Evolutionary conservation across 2,329 filamentous ascomycete genomes (phyloP), one percentile per base, ranked within the genome.

Genomic region (Trichophyton mentagrophytes): DNA sequence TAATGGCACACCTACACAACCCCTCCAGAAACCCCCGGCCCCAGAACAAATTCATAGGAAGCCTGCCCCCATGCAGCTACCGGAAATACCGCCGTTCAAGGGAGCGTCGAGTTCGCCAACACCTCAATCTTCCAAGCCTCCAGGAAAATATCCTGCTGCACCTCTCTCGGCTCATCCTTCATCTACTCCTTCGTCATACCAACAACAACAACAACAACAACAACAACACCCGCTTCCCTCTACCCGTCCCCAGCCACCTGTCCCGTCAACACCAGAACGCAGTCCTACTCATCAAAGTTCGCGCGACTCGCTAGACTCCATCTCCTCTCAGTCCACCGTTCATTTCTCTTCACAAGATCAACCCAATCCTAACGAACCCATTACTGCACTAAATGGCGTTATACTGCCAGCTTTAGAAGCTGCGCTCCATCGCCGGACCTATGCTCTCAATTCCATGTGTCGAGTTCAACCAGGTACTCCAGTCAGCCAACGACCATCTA

Each of bases 371-470:
- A 17, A 83, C 61, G 84, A 82, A 11, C 88, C 95, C 61, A 81
- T 95, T 22, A 93, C 95, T 59, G 90, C 91, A 1, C 80, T 96
- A 1, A 89, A 87, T 69, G 89, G 92, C 66, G 92, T 99, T 58
- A 89, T 99, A 42, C 85, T 97, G 64, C 93, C 93, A 0, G 92
- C 93, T 1, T 81, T 99, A 1, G 90, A 96, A 73, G 88, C 93
- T 66, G 90, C 93, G 6, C 83, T 97, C 20, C 89, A 90, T 71
- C 83, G 93, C 58, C 87, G 93, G 59, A 77, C 77, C 27, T 81
- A 82, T 66, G 78, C 81, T 60, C 73, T 86, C 59, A 79, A 80
- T 57, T 69, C 71, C 22, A 66, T 74, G 38, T 66, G 71, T 15
- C 68, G 70, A 59, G 67, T 40, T 61, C 66, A 20, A 61, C 61